Evolutionary conservation across 176 grass and related monocot species (phyloP), one percentile per base, ranked within the genome.

Genomic region (Hsuehochloa calcarea): DNA sequence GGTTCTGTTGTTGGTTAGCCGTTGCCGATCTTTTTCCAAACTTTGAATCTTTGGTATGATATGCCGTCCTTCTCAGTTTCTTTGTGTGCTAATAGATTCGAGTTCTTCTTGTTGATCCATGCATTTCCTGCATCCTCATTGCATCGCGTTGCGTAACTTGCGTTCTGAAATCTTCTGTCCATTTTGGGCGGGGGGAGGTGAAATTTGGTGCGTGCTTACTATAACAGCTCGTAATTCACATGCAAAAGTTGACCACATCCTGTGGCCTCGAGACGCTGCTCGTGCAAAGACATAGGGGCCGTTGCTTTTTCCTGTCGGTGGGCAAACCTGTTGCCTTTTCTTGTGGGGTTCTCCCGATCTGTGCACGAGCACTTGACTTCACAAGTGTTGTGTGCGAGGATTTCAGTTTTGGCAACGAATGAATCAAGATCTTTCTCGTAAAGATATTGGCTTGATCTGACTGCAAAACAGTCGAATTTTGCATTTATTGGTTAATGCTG

Each of bases 301-400:
- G 58, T 66, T 54, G 71, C 76, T 23, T 87, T 88, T 64, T 58
- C 41, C 39, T 91, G 81, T 91, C 85, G 85, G 76, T 88, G 89
- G 69, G 25, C 81, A 88, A 80, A 71, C 51, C 44, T 85, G 70
- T 64, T 85, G 81, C 76, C 47, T 88, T 91, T 88, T 81, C 70
- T 85, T 85, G 19, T 65, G 70, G 62, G 81, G 15, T 69, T 79
- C 68, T 55, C 63, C 67, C 47, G 78, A 86, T 86, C 51, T 68
- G 56, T 62, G 61, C 83, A 79, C 68, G 19, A 23, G 6, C 49
- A 79, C 54, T 86, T 86, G 68, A 80, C 89, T 86, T 75, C 64
- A 70, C 74, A 64, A 84, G n/a, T 75, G 7, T 56, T 47, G 63
- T 6, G 64, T 62, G 19, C 10, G 12, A 80, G 23, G 68, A 68